Evolutionary conservation across 2,329 filamentous ascomycete species (phyloP).

Genomic region (Phyllosticta ampelicida): DNA sequence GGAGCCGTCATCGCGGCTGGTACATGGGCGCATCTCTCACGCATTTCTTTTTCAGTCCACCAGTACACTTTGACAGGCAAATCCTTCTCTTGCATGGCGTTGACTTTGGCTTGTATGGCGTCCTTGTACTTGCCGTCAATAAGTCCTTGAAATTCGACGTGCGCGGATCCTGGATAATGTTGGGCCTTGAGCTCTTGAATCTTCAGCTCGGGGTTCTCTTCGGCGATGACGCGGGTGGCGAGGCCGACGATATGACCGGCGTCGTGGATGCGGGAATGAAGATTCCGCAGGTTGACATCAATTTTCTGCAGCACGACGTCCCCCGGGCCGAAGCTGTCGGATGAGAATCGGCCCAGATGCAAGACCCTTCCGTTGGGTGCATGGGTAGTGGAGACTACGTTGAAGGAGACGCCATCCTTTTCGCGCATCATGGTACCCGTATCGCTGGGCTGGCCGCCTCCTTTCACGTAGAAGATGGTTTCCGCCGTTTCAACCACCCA

Average conservation of each 20-base stretch:
- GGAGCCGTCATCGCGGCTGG: slow-evolving; percentile 35
- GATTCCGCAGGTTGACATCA: slow-evolving; percentile 47
- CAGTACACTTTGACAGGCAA: slow-evolving; percentile 44
- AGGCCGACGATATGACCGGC: slow-evolving; percentile 62
- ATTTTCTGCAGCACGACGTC: slow-evolving; percentile 46
- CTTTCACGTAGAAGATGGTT: slow-evolving; percentile 69
- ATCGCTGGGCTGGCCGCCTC: slow-evolving; percentile 63
- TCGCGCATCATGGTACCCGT: slow-evolving; percentile 43
- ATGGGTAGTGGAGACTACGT: slow-evolving; percentile 48
- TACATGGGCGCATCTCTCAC: slow-evolving; percentile 31
- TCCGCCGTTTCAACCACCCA: slow-evolving; percentile 49
- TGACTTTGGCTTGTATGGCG: slow-evolving; percentile 48
- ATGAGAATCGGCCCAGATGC: slow-evolving; percentile 51
- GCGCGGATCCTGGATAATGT: slow-evolving; percentile 57
- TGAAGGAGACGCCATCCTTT: slow-evolving; percentile 29
- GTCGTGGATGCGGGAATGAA: slow-evolving; percentile 61
- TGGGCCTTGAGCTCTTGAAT: slow-evolving; percentile 61
- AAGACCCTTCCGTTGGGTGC: slow-evolving; percentile 46
- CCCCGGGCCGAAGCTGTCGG: slow-evolving; percentile 29
- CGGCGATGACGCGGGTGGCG: background rate
- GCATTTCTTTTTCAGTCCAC: slow-evolving; percentile 56
- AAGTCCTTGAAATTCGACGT: slow-evolving; percentile 55
- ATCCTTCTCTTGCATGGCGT: slow-evolving; percentile 44
- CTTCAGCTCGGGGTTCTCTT: slow-evolving; percentile 12
- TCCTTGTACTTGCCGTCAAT: slow-evolving; percentile 45